Base-by-base conservation (phyloP, 106 monocot genomes). In the Dioscorea dumetorum region DNA sequence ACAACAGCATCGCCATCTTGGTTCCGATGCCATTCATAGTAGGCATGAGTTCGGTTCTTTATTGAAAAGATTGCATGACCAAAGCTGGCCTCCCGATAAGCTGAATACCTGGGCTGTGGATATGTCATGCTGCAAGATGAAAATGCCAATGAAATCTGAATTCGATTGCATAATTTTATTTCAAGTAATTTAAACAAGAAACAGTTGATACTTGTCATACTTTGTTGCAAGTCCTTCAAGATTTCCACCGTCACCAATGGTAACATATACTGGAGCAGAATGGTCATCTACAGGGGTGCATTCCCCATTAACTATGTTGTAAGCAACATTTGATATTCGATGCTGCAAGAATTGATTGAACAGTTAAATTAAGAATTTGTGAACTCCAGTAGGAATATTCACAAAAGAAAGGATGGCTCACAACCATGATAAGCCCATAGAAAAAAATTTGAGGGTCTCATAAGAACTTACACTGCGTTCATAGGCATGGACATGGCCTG, bases 401-500 rank as follows among this genome's bases (percentile, higher is more conserved):
- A 16, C 15, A 13, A 15, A 16, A 54, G 15, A 19, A 14, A 54
- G 5, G 14, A 31, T 28, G 24, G 32, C 28, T 28, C 28, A 28
- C 28, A 28, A 28, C 28, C 28, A 28, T 28, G 28, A 28, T 28
- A 28, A 3, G 28, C 1, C 28, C 1, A 28, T 28, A 28, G 28
- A 28, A 28, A 28, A n/a, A 28, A 3, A 28, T 28, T 28, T 28
- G 28, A 28, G 28, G 28, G 28, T 28, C 3, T 28, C 28, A 3
- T 12, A 17, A 19, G 11, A 8, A 15, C 79, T 88, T 72, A 93
- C 93, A 19, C 81, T 86, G 57, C 93, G 83, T 67, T 93, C 93
- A 28, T 93, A 93, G 53, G 93, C 88, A 79, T 93, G 91, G 60
- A 91, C 91, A 73, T 91, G 91, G 59, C 91, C 91, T 15, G 91